These are phyloP conservation scores for Starmerella kuoi DNA, from an alignment of 805 yeast genomes.

Conservation along the genomic window DNA sequence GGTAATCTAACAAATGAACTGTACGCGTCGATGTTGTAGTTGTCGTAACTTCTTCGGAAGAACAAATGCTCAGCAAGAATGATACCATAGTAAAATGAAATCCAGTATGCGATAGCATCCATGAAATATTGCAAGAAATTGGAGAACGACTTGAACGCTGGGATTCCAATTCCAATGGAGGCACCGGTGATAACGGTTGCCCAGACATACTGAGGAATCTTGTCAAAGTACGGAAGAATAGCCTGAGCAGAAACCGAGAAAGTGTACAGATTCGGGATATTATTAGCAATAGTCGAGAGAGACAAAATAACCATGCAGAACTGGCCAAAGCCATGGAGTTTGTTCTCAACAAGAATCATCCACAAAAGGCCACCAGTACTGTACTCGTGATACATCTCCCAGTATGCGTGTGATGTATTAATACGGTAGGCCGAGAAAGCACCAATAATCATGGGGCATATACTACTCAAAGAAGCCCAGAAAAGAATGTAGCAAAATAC, in stretches of 20 bases:
- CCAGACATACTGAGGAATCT: constrained; percentile 76
- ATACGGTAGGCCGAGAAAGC: constrained; percentile 74
- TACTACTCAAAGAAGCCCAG: constrained; percentile 58
- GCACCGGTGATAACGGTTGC: constrained; percentile 61
- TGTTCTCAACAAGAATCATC: constrained; percentile 62
- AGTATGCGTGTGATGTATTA: constrained; percentile 35
- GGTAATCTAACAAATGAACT: constrained; percentile 49
- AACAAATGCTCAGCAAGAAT: constrained; percentile 71
- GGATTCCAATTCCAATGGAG: constrained; percentile 77
- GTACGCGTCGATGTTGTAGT: constrained; percentile 54
- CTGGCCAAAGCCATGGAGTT: constrained; percentile 79
- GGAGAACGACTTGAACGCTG: constrained; percentile 67
- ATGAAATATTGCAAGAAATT: constrained; percentile 71
- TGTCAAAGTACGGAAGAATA: constrained; percentile 59
- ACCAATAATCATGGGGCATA: constrained; percentile 67
- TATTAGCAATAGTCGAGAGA: constrained; percentile 78
- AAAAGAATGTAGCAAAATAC: constrained; percentile 51
- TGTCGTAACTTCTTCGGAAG: constrained; percentile 49
- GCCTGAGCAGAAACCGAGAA: constrained; percentile 79
- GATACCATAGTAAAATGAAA: constrained; percentile 72
- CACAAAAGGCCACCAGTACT: constrained; percentile 75
- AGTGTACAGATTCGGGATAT: constrained; percentile 89
- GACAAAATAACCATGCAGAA: constrained; percentile 78
- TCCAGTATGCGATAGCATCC: constrained; percentile 84
- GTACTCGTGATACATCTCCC: constrained; percentile 38